Conservation (phyloP, 768 basidiomycete genomes). For the Amyloporia xantha region DNA sequence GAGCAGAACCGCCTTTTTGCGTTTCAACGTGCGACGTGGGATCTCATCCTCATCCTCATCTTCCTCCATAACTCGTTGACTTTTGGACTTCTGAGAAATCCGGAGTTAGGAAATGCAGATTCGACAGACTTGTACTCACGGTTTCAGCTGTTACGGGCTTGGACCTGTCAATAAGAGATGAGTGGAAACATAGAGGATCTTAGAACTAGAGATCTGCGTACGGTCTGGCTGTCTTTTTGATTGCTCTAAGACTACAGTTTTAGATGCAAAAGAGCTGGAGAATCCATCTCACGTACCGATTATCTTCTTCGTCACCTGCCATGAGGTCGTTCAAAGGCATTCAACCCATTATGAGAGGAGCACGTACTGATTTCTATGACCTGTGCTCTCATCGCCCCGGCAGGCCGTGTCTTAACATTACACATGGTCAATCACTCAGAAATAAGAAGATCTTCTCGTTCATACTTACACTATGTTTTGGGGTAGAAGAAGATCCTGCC, state of each 20-base stretch:
- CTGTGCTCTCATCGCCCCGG: not conserved
- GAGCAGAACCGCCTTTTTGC: slow-evolving; percentile 20
- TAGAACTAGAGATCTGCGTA: too few species aligned
- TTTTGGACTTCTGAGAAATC: slow-evolving; percentile 15
- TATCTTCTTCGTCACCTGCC: slow-evolving; percentile 17
- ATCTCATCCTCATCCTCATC: slow-evolving; percentile 10
- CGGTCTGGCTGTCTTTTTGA: not conserved
- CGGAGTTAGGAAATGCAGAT: not conserved
- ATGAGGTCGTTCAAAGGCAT: not conserved
- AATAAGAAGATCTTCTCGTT: not conserved
- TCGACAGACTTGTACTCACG: not conserved
- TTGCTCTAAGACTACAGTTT: not conserved
- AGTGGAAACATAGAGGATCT: not conserved
- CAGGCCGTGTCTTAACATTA: not conserved
- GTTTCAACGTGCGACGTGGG: slow-evolving; percentile 13
- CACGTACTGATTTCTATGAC: slow-evolving; percentile 18
- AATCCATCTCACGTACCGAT: slow-evolving; percentile 5
- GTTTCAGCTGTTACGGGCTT: not conserved
- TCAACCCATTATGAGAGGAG: not conserved
- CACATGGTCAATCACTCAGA: not conserved
- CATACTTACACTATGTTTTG: too few species aligned
- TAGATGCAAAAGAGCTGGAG: not conserved
- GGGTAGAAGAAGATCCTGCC: slow-evolving; percentile 5
- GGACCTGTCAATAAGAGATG: not conserved
- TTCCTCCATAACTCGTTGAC: slow-evolving; percentile 19